Conservation (phyloP, 306 rosid genomes). For the Castanea sativa region DNA sequence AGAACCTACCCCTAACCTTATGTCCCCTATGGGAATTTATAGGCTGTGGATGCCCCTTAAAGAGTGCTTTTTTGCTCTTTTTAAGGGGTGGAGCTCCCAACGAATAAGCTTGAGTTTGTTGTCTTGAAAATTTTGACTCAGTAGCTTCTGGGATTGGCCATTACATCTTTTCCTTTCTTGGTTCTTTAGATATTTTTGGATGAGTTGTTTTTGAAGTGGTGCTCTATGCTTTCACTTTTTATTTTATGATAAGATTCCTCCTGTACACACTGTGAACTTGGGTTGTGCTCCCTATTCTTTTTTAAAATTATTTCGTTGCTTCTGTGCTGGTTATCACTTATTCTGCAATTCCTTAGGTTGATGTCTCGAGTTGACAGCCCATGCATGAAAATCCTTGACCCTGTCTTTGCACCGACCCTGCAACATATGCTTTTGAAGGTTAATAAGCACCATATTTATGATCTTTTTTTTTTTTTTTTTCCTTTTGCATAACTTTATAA, state of each 20-base stretch:
- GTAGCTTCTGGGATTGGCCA: neutral
- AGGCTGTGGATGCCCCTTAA: neutral
- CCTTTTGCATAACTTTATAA: neutral
- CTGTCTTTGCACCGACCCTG: neutral
- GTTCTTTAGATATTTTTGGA: neutral
- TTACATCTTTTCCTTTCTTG: neutral
- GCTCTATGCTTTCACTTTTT: neutral
- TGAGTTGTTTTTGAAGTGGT: neutral
- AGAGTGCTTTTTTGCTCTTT: neutral
- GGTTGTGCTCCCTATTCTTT: too few relatives aligned
- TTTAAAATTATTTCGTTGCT: neutral
- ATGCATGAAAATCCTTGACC: neutral
- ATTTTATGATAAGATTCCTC: neutral
- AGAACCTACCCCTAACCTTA: neutral
- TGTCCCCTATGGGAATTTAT: neutral
- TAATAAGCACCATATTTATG: neutral
- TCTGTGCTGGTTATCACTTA: neutral
- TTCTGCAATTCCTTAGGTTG: neutral
- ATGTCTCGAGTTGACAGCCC: neutral
- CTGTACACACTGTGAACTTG: neutral
- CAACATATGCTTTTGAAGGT: neutral
- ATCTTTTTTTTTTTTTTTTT: neutral
- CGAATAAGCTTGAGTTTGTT: conserved; percentile 9
- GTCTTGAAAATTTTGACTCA: neutral
- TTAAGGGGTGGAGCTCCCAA: conserved; percentile 16